Base-by-base conservation (phyloP, 2,329 filamentous ascomycete genomes). In the Diaporthe citri region DNA sequence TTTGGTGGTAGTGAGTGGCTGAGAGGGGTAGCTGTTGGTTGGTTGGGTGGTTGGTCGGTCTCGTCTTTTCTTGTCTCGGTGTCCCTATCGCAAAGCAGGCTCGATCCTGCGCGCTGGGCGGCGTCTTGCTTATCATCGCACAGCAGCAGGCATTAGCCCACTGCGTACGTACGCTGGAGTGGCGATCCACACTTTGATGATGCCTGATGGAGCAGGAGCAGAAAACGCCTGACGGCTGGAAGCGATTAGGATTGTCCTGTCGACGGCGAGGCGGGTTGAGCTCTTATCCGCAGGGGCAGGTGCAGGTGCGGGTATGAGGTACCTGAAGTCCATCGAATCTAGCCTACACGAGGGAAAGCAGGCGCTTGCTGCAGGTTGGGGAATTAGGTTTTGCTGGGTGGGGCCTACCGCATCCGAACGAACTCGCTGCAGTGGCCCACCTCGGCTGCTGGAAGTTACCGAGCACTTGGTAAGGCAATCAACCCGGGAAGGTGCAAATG, bases 311-410 rank as follows among this genome's bases (percentile, higher is more conserved):
- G 57, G 57, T 62, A n/a, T 20, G 20, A 12, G 12, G 15, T 41
- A 39, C 34, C 25, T 56, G 17, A 15, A 22, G 36, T 55, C 8
- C 25, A 59, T n/a, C 20, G 56, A 4, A 3, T 4, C 9, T 57
- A 13, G 34, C 20, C 10, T 1, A 64, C 60, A 48, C 60, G 60
- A 51, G 43, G 60, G 43, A 51, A 17, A 13, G 46, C 15, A 15
- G 43, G 62, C 62, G 22, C 31, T 25, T 67, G 64, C 64, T 67
- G 64, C 46, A 52, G 46, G 64, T 52, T 67, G 46, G 64, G 46
- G 64, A 67, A 52, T 67, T 67, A 67, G 31, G 64, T 67, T 67
- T 67, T 67, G 31, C 31, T 67, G 46, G 64, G 64, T 67, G 64
- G 64, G 64, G 64, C 41, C 41, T 48, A n/a, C 60, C 60, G 28